phyloP scores from a whole-genome alignment of 78 protist species.

The Isochrysis galbana region DNA sequence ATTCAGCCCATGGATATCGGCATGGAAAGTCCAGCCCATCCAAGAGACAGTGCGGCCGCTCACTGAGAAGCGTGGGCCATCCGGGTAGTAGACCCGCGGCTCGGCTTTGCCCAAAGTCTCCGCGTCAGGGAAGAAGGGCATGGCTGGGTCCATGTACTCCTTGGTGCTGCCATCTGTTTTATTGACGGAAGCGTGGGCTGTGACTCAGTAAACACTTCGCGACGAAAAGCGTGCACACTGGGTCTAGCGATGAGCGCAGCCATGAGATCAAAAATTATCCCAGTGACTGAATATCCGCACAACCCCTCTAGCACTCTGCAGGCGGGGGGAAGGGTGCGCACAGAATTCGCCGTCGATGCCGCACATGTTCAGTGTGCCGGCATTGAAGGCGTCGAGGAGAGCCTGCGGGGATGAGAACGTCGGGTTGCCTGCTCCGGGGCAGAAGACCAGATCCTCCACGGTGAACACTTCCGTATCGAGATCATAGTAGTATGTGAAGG shows the following conservation, averaged over 20 bases:
- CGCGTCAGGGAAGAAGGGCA: not conserved
- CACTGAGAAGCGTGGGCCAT: constrained; percentile 5
- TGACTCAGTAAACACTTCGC: too few species aligned
- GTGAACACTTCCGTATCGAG: not conserved
- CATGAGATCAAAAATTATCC: too few species aligned
- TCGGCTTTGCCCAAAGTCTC: too few species aligned
- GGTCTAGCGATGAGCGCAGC: too few species aligned
- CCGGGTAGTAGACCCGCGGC: not conserved
- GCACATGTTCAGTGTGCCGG: not conserved
- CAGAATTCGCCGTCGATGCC: not conserved
- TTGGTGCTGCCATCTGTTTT: constrained; percentile 3
- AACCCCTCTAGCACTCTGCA: too few species aligned
- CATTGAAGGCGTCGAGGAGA: not conserved
- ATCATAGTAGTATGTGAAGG: not conserved
- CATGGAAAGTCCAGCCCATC: constrained; percentile 14
- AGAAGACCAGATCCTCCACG: not conserved
- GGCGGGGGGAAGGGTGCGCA: too few species aligned
- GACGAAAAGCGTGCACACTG: too few species aligned
- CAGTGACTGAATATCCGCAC: too few species aligned
- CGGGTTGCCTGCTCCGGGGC: not conserved
- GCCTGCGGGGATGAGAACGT: not conserved
- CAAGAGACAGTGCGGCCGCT: not conserved
- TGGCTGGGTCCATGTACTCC: not conserved
- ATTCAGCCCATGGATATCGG: not conserved
- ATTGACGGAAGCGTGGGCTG: too few species aligned